These are phyloP conservation scores for Drosera spatulata DNA, from an alignment of 179 eudicot species.

Conservation along the genomic window DNA sequence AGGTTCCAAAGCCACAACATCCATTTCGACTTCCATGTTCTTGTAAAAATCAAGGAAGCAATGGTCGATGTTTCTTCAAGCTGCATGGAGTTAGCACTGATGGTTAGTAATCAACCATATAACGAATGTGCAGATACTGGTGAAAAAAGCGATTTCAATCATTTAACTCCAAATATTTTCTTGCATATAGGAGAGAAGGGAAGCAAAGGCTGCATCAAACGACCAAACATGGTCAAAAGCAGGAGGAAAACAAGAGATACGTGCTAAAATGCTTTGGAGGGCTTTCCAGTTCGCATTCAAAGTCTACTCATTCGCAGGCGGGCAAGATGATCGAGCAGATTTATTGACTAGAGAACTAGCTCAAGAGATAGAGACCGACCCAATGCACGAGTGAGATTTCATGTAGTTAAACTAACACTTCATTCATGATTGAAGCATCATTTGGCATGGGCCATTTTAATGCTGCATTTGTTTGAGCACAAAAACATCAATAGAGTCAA, in stretches of 20 bases:
- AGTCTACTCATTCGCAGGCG: constrained; percentile 91
- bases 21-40: constrained; percentile 69
- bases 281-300: constrained; percentile 90
- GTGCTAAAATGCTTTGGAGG: constrained; percentile 72
- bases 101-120: constrained; percentile 27
- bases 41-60: constrained; percentile 64
- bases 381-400: constrained; percentile 25
- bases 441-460: constrained; percentile 7
- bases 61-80: constrained; percentile 86
- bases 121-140: background rate
- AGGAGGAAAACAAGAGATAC: constrained; percentile 39
- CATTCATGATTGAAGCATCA: constrained; percentile 1
- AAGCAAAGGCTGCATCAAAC: constrained; percentile 32
- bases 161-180: background rate
- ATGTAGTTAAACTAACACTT: background rate
- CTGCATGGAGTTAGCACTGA: constrained; percentile 90
- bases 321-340: constrained; percentile 96
- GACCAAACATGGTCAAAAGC: constrained; percentile 29
- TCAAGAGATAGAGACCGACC: constrained; percentile 71
- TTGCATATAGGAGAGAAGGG: constrained; percentile 55
- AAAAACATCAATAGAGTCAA: constrained; percentile 9
- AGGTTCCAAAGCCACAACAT: constrained; percentile 79
- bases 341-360: constrained; percentile 75
- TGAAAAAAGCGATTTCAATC: background rate
- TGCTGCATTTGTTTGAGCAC: constrained; percentile 10